These are phyloP conservation scores for Corrigiola litoralis DNA, from an alignment of 179 eudicot species.

Conservation along the genomic window DNA sequence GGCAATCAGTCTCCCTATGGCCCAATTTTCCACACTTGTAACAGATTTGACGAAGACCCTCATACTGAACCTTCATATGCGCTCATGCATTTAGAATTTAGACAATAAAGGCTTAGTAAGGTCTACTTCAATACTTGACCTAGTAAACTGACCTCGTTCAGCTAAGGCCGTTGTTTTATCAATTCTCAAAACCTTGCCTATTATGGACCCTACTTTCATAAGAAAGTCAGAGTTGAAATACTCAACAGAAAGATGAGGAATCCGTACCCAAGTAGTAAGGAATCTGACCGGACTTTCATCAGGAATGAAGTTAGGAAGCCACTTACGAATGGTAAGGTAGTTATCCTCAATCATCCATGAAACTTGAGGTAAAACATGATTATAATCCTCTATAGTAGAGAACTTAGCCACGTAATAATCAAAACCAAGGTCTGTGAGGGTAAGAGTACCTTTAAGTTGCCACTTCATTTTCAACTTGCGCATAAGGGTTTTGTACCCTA, in stretches of 20 bases:
- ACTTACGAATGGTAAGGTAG: neutral
- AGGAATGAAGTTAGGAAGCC: neutral
- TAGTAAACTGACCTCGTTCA: neutral
- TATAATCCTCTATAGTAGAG: neutral
- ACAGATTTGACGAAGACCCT: no score
- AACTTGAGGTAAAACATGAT: neutral
- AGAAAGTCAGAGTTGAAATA: neutral
- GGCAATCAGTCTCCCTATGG: no score
- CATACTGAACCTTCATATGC: no score
- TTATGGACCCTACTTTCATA: neutral
- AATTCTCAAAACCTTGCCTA: neutral
- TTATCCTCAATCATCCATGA: neutral
- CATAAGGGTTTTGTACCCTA: no score
- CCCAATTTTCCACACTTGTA: no score
- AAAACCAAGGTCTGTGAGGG: neutral
- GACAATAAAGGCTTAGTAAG: neutral
- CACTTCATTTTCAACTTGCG: neutral
- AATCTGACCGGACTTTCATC: neutral
- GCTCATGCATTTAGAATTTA: neutral
- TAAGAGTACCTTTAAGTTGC: neutral
- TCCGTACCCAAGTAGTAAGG: neutral
- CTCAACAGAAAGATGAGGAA: no score
- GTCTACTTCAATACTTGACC: neutral
- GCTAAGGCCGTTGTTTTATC: neutral
- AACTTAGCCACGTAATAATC: neutral